Evolutionary conservation across 148 eudicot species (phyloP), one percentile per base, ranked within the genome.

Genomic region (Selenicereus undatus): DNA sequence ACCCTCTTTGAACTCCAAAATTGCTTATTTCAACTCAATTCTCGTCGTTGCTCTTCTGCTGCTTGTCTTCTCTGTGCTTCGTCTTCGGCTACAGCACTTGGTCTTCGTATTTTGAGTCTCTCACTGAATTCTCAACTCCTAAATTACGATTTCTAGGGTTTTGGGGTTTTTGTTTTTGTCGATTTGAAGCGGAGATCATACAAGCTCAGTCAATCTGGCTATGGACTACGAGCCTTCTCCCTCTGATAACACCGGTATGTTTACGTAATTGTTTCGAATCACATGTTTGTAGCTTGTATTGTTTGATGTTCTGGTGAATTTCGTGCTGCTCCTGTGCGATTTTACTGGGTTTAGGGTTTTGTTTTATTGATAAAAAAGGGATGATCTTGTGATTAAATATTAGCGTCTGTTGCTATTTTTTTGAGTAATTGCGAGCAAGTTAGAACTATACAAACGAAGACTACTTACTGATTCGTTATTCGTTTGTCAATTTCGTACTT

Each of bases 201-300:
- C 74, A 10, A 65, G 36, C 39, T 58, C 35, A 24, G 26, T 52
- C 86, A 79, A 51, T 62, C 80, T 81, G 81, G 81, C 76, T 56
- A 85, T 85, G 88, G 83, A 83, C 62, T 88, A 83, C 74, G 88
- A 80, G 74, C 86, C 79, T 50, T 79, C 56, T 51, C 81, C 70
- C 66, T 82, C 83, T 79, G 80, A 79, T 39, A 60, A 82, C 26
- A 76, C 83, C 16, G 87, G 87, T 85, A 80, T 56, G 39, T 72
- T 74, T 74, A 3, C 43, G 2, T 65, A 74, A 4, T 62, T 36
- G 16, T 64, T 64, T 45, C 22, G n/a, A 22, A 20, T 52, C 11
- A 18, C 29, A 54, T 27, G 32, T 75, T 64, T 83, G 43, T 56
- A 56, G 13, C 2, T 56, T 2, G 62, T 16, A 13, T 77, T 66